A percentile compares a stretch with the other conserved stretches of the same genome.
Evolutionary conservation across 768 basidiomycete genomes (phyloP).

Genomic region (Boletus rex-veris): DNA sequence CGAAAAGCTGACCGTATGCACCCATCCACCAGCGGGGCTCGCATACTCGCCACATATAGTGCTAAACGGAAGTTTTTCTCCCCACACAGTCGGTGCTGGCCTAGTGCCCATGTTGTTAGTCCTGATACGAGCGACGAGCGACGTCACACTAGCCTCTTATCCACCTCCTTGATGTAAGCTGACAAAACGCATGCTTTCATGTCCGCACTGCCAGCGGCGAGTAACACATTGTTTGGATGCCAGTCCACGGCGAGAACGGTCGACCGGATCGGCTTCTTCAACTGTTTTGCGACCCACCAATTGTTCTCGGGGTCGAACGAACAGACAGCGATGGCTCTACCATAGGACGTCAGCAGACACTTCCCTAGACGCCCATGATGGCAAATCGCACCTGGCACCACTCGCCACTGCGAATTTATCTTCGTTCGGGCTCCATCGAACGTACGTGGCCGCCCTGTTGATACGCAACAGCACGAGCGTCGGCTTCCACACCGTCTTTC

Average conservation of each 20-base stretch:
- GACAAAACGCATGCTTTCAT: slow-evolving; percentile 98
- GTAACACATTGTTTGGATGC: slow-evolving; percentile 98
- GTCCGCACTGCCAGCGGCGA: slow-evolving; percentile 96
- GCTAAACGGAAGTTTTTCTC: slow-evolving; percentile 97
- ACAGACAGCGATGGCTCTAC: slow-evolving; percentile 90
- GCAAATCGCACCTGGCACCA: slow-evolving; percentile 69
- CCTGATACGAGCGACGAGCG: not conserved
- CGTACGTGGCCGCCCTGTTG: slow-evolving; percentile 93
- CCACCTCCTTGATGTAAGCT: slow-evolving; percentile 97
- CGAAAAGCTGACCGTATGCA: slow-evolving; percentile 93
- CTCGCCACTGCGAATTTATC: slow-evolving; percentile 99
- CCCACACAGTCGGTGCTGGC: slow-evolving; percentile 89
- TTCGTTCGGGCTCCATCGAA: slow-evolving; percentile 95
- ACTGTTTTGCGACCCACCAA: slow-evolving; percentile 97
- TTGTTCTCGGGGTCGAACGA: slow-evolving; percentile 97
- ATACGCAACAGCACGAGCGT: slow-evolving; percentile 93
- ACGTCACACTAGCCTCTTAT: slow-evolving; percentile 64
- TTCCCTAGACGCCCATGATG: not conserved
- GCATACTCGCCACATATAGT: slow-evolving; percentile 93
- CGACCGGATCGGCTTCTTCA: slow-evolving; percentile 97
- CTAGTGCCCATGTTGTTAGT: slow-evolving; percentile 38
- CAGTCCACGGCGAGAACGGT: slow-evolving; percentile 94
- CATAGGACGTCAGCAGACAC: not conserved
- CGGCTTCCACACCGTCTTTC: slow-evolving; percentile 82
- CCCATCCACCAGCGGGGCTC: slow-evolving; percentile 93